Evolutionary conservation across 805 yeast species (phyloP).

Genomic region (Metschnikowia drakensbergensis): DNA sequence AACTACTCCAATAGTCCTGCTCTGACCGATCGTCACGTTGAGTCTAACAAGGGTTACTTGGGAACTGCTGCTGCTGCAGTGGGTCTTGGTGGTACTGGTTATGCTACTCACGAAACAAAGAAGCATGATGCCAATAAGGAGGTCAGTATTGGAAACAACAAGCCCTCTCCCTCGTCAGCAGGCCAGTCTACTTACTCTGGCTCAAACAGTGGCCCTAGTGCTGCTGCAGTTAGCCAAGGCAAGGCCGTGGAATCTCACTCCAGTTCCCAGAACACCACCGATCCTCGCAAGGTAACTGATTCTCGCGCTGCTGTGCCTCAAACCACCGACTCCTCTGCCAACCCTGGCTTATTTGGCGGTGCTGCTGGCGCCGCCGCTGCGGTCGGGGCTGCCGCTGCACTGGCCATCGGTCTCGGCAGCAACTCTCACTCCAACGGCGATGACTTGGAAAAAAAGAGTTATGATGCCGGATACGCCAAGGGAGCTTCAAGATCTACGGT

Average conservation of each 20-base stretch:
- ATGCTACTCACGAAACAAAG: slow-evolving; percentile 4
- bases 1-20: neutral
- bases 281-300: neutral
- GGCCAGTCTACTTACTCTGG: neutral
- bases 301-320: neutral
- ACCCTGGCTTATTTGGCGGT: slow-evolving; percentile 14
- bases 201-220: neutral
- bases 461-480: slow-evolving; percentile 8
- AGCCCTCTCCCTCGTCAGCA: neutral
- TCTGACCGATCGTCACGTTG: neutral
- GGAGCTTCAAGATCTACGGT: neutral
- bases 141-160: slow-evolving; percentile 13
- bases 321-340: slow-evolving; percentile 3
- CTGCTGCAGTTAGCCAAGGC: slow-evolving; percentile 4
- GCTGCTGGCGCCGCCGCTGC: slow-evolving; percentile 13
- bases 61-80: slow-evolving; percentile 25
- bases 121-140: neutral
- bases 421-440: neutral
- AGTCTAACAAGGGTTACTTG: slow-evolving; percentile 8
- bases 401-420: slow-evolving; percentile 7
- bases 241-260: neutral
- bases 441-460: slow-evolving; percentile 7
- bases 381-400: slow-evolving; percentile 19
- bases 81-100: slow-evolving; percentile 15
- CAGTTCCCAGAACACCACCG: neutral